Base-by-base conservation (phyloP, 1,284 basidiomycete genomes). In the Cryptococcus sp. region DNA sequence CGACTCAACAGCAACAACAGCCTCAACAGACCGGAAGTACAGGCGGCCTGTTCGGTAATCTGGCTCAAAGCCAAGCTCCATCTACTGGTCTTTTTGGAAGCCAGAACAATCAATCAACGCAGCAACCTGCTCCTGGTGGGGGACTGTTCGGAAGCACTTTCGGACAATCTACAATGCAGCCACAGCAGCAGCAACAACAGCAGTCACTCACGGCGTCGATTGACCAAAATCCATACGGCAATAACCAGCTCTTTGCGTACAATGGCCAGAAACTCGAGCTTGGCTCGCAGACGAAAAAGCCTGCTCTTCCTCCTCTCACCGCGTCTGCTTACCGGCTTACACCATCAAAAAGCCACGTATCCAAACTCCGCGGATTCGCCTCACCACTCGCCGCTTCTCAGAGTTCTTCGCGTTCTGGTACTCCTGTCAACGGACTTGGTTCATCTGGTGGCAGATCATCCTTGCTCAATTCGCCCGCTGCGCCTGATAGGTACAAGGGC, bases 211-310 rank as follows among this genome's bases (percentile, higher is more conserved):
- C 86, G 15, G 89, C 91, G 0, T 93, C 91, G 11, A 90, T 98
- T 69, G 88, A 89, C 48, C 87, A 93, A 72, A 83, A 84, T 68
- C 93, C 95, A 0, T 93, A 98, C 73, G 89, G 89, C 44, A 84
- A 86, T 58, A 93, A 91, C 71, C 80, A 80, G 17, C 74, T 85
- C 43, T 84, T 85, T 63, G 61, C 70, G n/a, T 74, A 74, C 62
- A 67, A 66, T 15, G 72, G 71, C 53, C 71, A 73, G 54, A 72
- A 70, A 59, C 69, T 78, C 47, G 75, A 79, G 51, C 61, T 71
- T 56, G 57, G 72, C 53, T 62, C 65, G 25, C 69, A 73, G 47
- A 74, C 76, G 63, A 81, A 81, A 70, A 80, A 80, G 64, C 76
- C 79, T 5, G 75, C 79, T 13, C 64, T 79, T 55, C 74, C 79